phyloP scores from a whole-genome alignment of 2,329 filamentous ascomycete species.

The Septoria linicola region DNA sequence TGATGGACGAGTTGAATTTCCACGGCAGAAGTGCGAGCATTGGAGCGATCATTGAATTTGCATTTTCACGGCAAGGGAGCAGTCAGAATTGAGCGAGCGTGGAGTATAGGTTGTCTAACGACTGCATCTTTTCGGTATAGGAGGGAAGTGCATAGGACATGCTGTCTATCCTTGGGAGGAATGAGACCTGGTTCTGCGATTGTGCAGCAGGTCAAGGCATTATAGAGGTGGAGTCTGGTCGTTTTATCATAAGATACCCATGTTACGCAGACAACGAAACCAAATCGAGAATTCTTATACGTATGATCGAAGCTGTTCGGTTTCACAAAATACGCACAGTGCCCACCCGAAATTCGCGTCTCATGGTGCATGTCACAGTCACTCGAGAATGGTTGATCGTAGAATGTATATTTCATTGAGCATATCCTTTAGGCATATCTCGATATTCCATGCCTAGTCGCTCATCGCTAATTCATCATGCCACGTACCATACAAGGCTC shows the following conservation, averaged over 20 bases:
- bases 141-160: background rate
- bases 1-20: background rate
- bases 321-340: too few species aligned
- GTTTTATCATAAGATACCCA: conserved; percentile 12
- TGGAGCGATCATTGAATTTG: background rate
- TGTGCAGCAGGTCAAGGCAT: conserved; percentile 1
- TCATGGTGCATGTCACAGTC: background rate
- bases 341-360: too few species aligned
- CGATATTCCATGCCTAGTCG: background rate
- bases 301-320: too few species aligned
- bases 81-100: conserved; percentile 1
- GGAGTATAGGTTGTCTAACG: conserved; percentile 1
- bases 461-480: conserved; percentile 1
- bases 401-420: conserved; percentile 2
- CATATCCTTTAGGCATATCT: conserved; percentile 1
- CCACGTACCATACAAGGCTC: background rate
- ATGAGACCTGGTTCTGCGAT: too few species aligned
- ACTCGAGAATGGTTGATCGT: background rate
- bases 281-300: conserved; percentile 1
- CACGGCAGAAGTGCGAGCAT: conserved; percentile 1
- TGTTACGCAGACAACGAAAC: conserved; percentile 8
- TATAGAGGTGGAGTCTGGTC: conserved; percentile 9
- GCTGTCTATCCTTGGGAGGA: conserved; percentile 6
- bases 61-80: background rate
- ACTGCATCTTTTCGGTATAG: background rate